Conservation (phyloP, 176 grass and related monocot genomes). For the Saccharum spontaneum region DNA sequence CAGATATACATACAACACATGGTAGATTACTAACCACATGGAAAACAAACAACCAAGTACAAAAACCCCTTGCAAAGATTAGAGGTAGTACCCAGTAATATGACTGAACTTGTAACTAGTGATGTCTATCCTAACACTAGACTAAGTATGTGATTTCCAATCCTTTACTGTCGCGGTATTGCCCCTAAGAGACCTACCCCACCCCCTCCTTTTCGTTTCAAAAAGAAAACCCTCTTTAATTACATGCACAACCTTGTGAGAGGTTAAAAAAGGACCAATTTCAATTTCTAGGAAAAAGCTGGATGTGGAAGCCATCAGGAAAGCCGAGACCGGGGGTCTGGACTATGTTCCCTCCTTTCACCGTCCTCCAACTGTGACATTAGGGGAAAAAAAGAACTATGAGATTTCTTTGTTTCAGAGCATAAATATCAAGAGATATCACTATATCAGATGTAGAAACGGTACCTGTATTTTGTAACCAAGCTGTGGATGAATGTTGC, state of each 20-base stretch:
- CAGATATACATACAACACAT: conserved; percentile 50
- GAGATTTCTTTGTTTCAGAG: conserved; percentile 12
- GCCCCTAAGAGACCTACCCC: not conserved
- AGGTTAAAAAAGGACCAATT: not conserved
- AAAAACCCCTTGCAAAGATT: conserved; percentile 32
- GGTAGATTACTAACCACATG: conserved; percentile 63
- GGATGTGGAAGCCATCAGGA: conserved; percentile 75
- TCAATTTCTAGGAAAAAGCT: conserved; percentile 56
- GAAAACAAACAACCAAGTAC: conserved; percentile 48
- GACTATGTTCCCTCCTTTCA: conserved; percentile 81
- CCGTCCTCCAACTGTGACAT: conserved; percentile 59
- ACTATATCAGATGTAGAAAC: conserved; percentile 1
- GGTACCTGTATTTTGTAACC: conserved; percentile 68
- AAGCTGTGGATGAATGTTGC: conserved; percentile 75
- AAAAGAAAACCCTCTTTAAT: conserved; percentile 25
- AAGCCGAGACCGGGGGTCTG: conserved; percentile 73
- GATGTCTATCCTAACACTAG: conserved; percentile 41
- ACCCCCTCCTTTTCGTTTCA: not conserved
- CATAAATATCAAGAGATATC: not conserved
- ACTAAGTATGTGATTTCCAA: conserved; percentile 38
- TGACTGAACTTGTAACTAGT: conserved; percentile 35
- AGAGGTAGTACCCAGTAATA: conserved; percentile 36
- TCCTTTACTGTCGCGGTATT: not conserved
- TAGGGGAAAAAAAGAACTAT: not conserved
- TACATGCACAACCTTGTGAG: conserved; percentile 20